Evolutionary conservation across 441 rosid species (phyloP).

Genomic region (Populus trichocarpa): DNA sequence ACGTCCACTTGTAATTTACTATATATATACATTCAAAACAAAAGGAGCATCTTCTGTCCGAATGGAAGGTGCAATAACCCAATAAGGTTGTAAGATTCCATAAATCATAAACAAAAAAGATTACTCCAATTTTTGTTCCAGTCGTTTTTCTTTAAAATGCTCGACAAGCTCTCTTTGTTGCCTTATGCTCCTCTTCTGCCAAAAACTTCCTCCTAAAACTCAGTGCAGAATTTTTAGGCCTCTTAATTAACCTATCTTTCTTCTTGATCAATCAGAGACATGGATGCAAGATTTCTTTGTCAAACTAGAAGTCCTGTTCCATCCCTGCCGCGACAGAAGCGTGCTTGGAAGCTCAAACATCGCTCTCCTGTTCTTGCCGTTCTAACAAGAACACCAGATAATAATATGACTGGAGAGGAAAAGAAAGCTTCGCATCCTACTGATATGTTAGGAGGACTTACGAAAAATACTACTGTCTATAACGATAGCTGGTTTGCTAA

Average conservation of each 20-base stretch:
- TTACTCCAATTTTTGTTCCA: no score
- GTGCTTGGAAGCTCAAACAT: neutral
- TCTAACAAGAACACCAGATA: slow-evolving; percentile 29
- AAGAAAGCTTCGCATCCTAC: slow-evolving; percentile 1
- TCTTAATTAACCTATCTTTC: neutral
- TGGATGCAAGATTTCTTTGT: slow-evolving; percentile 35
- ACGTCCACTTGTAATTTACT: neutral
- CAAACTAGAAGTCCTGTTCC: slow-evolving; percentile 9
- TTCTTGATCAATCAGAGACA: neutral
- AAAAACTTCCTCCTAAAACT: neutral
- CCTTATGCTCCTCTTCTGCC: neutral
- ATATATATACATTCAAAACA: no score
- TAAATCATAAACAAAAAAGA: neutral
- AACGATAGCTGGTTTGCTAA: slow-evolving; percentile 58
- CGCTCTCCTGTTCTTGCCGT: slow-evolving; percentile 35
- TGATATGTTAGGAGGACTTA: slow-evolving; percentile 7
- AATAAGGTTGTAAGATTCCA: slow-evolving; percentile 6
- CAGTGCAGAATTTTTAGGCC: neutral
- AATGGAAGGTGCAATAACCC: neutral
- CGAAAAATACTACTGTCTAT: slow-evolving; percentile 26
- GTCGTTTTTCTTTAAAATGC: slow-evolving; percentile 7
- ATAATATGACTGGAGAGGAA: slow-evolving; percentile 21
- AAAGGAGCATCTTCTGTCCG: neutral
- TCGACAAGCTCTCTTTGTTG: slow-evolving; percentile 12
- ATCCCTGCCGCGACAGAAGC: neutral